Evolutionary conservation across 305 asterid genomes (phyloP), one percentile per base, ranked within the genome.

Genomic region (Fraxinus xanthoxyloides): DNA sequence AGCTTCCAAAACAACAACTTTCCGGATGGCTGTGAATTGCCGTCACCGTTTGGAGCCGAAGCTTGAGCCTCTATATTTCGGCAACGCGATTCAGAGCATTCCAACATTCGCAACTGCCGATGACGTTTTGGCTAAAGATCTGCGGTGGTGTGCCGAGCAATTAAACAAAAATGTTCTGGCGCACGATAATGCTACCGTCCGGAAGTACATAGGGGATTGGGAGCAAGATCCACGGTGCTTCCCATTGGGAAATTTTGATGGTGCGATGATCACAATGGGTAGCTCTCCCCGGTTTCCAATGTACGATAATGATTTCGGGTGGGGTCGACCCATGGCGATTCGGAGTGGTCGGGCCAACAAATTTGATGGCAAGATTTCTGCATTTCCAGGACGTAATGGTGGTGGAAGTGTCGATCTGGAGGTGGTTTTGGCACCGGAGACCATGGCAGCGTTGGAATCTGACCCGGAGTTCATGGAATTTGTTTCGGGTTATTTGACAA

Each of bases 241-340:
- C 21, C 92, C 91, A 0, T 3, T 88, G 80, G 92, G 92, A 31
- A 89, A 90, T 23, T 84, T 85, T 7, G 92, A 89, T 28, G 90
- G 92, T 9, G 92, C 92, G 5, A 86, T 86, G 90, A 77, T 88
- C 38, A 89, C 91, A 0, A 90, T 90, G 90, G 92, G 92, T 1
- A 89, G 92, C 75, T 88, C 89, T 0, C 88, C 89, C 1, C 84
- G 88, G 30, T 88, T 88, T 59, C 89, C 89, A 0, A 88, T 88
- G 91, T 88, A 69, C 59, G 91, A 88, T 0, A 88, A 86, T 67
- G 89, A 88, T 86, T 88, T 88, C 84, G 89, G 91, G 69, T 88
- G 91, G 91, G 89, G 89, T 24, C 51, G 82, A 26, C 89, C 91
- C 32, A 38, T 86, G 17, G 87, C 89, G 0, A 79, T 88, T 13